Percentiles rank a stretch among this genome's conserved stretches.
Conservation (phyloP, 2,329 filamentous ascomycete genomes). For the Epichloe sibirici region DNA sequence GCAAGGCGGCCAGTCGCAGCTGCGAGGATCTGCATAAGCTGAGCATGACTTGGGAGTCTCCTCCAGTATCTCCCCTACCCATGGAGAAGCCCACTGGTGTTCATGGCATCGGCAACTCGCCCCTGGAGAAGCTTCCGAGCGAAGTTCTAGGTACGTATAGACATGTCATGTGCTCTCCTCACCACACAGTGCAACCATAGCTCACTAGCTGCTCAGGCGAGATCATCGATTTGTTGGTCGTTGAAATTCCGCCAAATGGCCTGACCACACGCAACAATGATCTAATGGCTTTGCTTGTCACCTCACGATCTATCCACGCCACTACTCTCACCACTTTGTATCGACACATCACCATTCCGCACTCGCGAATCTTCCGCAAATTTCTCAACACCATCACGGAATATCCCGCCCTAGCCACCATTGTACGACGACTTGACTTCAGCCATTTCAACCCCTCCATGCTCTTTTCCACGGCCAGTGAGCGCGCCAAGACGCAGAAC, state of each 20-base stretch:
- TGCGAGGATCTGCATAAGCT: conserved; percentile 46
- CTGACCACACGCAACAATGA: conserved; percentile 67
- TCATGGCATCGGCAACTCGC: conserved; percentile 35
- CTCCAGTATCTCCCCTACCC: conserved; percentile 20
- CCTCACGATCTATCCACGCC: conserved; percentile 62
- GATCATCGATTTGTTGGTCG: conserved; percentile 62
- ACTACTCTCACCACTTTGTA: conserved; percentile 67
- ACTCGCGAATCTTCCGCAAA: conserved; percentile 74
- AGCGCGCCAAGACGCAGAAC: conserved; percentile 64
- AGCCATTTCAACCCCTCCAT: conserved; percentile 76
- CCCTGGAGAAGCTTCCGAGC: conserved; percentile 54
- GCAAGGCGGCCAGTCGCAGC: conserved; percentile 48
- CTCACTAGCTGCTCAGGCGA: conserved; percentile 34
- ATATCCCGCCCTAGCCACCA: conserved; percentile 57
- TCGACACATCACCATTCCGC: conserved; percentile 67
- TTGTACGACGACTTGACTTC: conserved; percentile 71
- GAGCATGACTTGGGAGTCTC: conserved; percentile 41
- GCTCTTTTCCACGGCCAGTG: conserved; percentile 60
- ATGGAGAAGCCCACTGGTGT: conserved; percentile 18
- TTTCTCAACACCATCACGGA: conserved; percentile 57
- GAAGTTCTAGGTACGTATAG: conserved; percentile 56
- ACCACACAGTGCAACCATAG: background rate
- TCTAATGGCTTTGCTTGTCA: conserved; percentile 60
- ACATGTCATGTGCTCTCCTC: background rate
- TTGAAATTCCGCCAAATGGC: conserved; percentile 61